Evolutionary conservation across 495 filamentous ascomycete species (phyloP), one percentile per base, ranked within the genome.

Genomic region (Xylaria flabelliformis): DNA sequence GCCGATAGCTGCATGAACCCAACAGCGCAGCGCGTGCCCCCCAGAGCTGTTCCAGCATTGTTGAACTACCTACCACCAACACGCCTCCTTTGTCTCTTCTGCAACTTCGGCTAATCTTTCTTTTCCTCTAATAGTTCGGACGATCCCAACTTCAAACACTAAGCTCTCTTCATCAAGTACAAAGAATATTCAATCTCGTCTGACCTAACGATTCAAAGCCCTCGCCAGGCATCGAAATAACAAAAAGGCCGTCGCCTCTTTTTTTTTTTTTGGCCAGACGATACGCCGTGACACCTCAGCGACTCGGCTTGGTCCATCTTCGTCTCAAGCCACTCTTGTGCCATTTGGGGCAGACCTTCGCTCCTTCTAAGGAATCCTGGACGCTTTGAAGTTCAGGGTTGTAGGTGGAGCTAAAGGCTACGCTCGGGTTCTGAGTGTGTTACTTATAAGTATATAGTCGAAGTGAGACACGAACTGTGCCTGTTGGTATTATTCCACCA

Each of bases 401-500:
- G 36, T 41, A 26, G 63, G 63, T 61, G 63, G 41, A 72, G 39
- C 61, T 48, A 64, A 55, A 64, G 48, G 61, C 65, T 58, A 26
- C 51, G 55, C 71, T 50, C 29, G 51, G 70, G 44, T 39, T 19
- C 44, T 15, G 62, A 29, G 65, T 53, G 21, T 26, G 19, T 64
- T 26, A 29, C 32, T 32, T 56, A 39, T 55, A 64, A 36, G 39
- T 53, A 41, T 44, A 56, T 64, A 44, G 29, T 39, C 29, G 21
- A 56, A 55, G 65, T 56, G 36, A 34, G 32, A 64, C 29, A 39
- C 34, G n/a, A 62, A 51, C 24, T 41, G 67, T 51, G n/a, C 68
- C 42, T 34, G 1, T 64, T 53, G 17, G 32, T 34, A 32, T 58
- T 17, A 64, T 48, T 72, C 26, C 67, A 79, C 32, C 65, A 83